Evolutionary conservation across 2,329 filamentous ascomycete genomes (phyloP).

Genomic region (Xylaria sp.): DNA sequence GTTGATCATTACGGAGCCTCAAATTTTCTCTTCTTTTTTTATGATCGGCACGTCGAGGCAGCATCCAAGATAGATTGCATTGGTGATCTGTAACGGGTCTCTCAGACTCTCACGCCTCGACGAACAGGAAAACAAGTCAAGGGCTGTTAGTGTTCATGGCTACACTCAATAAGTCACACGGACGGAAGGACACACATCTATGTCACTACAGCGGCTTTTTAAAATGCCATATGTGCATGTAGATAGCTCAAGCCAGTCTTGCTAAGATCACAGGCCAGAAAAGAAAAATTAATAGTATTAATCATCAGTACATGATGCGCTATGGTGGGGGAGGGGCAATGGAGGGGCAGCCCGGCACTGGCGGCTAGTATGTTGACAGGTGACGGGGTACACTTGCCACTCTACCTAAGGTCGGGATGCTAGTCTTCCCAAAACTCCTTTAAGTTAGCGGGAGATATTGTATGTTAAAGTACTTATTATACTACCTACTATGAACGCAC

Average conservation of each 20-base stretch:
- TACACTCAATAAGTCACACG: not conserved
- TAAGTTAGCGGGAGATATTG: too few relatives aligned
- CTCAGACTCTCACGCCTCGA: too few relatives aligned
- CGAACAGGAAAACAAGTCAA: not conserved
- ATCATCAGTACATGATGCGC: too few relatives aligned
- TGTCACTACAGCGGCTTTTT: not conserved
- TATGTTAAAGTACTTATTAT: too few relatives aligned
- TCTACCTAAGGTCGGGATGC: not conserved
- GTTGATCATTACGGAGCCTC: not conserved
- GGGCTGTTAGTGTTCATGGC: not conserved
- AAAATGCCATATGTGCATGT: not conserved
- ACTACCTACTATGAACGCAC: too few relatives aligned
- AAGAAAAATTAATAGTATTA: slow-evolving; percentile 27
- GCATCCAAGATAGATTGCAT: too few relatives aligned
- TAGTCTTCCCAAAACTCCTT: too few relatives aligned
- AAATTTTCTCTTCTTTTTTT: not conserved
- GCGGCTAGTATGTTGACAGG: not conserved
- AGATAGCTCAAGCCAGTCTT: too few relatives aligned
- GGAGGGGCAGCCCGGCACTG: slow-evolving; percentile 20
- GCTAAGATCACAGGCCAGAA: too few relatives aligned
- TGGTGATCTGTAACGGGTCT: not conserved
- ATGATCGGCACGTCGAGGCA: not conserved
- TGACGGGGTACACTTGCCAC: not conserved
- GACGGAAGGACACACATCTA: not conserved
- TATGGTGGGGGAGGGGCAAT: slow-evolving; percentile 43